These are phyloP conservation scores for Saccharomyces hybrid DNA, from an alignment of 1,139 yeast species.

Conservation along the genomic window DNA sequence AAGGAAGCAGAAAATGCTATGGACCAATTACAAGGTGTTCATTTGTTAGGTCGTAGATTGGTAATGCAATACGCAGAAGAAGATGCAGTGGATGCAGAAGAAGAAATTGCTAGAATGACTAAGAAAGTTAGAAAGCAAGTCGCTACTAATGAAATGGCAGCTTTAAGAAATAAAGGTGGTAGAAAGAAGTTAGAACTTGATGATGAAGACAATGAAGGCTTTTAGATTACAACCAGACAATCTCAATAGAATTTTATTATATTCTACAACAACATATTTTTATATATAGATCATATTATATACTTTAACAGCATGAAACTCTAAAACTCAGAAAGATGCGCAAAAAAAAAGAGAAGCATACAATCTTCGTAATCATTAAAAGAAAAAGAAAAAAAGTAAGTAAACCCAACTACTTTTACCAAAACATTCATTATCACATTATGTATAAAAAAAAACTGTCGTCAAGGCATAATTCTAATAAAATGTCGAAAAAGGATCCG, in stretches of 20 bases:
- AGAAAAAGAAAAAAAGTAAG: too few species aligned
- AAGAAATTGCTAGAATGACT: conserved; percentile 84
- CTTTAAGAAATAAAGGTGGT: conserved; percentile 61
- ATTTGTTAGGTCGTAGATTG: conserved; percentile 87
- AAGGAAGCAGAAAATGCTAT: conserved; percentile 96
- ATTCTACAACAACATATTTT: not conserved
- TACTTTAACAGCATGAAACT: conserved; percentile 24
- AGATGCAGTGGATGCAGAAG: conserved; percentile 77
- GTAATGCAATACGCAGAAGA: conserved; percentile 89
- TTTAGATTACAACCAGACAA: not conserved
- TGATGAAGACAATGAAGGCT: conserved; percentile 25
- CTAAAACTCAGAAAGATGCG: not conserved
- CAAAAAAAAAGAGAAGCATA: too few species aligned
- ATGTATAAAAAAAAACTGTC: not conserved
- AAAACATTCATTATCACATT: too few species aligned
- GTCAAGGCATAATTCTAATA: conserved; percentile 18
- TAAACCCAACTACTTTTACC: too few species aligned
- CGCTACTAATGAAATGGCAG: conserved; percentile 65
- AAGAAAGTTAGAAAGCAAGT: conserved; percentile 75
- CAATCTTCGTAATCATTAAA: too few species aligned
- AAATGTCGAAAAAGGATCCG: conserved; percentile 37
- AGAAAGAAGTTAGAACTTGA: conserved; percentile 64
- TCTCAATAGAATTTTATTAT: too few species aligned
- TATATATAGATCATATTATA: not conserved
- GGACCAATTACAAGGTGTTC: conserved; percentile 91